Conservation (phyloP, 352 stramenopile genomes). For the Blastocystis sp. region DNA sequence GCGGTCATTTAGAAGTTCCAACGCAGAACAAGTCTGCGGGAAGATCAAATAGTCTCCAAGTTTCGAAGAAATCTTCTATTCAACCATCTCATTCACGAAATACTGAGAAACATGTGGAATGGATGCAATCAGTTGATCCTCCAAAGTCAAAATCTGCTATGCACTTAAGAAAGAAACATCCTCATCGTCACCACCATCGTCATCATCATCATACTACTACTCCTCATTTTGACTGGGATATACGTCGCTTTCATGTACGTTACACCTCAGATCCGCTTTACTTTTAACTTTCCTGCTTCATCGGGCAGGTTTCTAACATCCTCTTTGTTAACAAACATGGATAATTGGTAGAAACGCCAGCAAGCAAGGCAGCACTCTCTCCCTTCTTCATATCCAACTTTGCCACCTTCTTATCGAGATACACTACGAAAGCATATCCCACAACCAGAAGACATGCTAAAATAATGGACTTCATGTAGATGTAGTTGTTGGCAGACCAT, state of each 20-base stretch:
- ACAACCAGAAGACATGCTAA: slow-evolving; percentile 38
- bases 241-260: neutral
- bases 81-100: too few species aligned
- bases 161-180: neutral
- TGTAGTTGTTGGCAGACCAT: neutral
- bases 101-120: too few species aligned
- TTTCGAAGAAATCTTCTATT: too few species aligned
- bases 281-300: too few species aligned
- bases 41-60: too few species aligned
- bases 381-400: slow-evolving; percentile 61
- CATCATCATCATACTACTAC: neutral
- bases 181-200: neutral
- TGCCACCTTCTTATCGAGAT: neutral
- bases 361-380: slow-evolving; percentile 28
- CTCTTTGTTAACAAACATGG: neutral
- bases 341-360: neutral
- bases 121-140: too few species aligned
- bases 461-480: slow-evolving; percentile 40
- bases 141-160: neutral
- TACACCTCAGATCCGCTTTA: neutral
- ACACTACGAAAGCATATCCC: slow-evolving; percentile 33
- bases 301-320: neutral
- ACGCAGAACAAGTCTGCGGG: too few species aligned
- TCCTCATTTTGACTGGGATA: neutral
- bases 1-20: too few species aligned